Conservation (phyloP, 306 rosid genomes). For the Fragaria ananassa region DNA sequence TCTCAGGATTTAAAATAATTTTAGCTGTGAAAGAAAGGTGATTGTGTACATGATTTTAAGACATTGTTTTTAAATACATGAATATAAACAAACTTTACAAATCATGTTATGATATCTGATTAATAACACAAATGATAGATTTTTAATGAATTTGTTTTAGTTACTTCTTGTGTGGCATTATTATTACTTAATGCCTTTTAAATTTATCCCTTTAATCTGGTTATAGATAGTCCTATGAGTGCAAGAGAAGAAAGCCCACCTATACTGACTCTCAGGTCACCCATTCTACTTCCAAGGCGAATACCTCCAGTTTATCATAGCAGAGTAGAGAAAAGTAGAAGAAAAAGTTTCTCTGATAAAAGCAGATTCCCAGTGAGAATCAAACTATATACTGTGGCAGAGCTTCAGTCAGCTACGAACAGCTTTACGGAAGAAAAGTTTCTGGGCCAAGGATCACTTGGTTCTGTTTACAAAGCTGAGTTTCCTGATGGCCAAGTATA, state of each 20-base stretch:
- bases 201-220: conserved; percentile 3
- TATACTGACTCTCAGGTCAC: conserved; percentile 47
- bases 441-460: conserved; percentile 89
- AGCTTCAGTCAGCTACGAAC: conserved; percentile 76
- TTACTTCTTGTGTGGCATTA: neutral
- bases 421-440: conserved; percentile 60
- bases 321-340: conserved; percentile 45
- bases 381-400: conserved; percentile 64
- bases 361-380: conserved; percentile 49
- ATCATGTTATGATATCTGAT: neutral
- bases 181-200: neutral
- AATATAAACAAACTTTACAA: neutral
- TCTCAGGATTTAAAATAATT: neutral
- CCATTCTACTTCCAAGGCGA: conserved; percentile 52
- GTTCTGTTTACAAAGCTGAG: conserved; percentile 80
- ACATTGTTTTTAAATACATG: neutral
- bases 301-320: conserved; percentile 44
- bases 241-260: conserved; percentile 49
- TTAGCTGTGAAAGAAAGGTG: neutral
- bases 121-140: neutral
- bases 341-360: conserved; percentile 62
- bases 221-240: conserved; percentile 35
- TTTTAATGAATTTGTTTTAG: conserved; percentile 7
- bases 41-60: neutral
- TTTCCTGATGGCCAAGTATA: conserved; percentile 77